A percentile compares a stretch with the other conserved stretches of the same genome.
These are phyloP conservation scores for Hirsutella thompsonii DNA, from an alignment of 2,329 filamentous ascomycete genomes.

Conservation along the genomic window DNA sequence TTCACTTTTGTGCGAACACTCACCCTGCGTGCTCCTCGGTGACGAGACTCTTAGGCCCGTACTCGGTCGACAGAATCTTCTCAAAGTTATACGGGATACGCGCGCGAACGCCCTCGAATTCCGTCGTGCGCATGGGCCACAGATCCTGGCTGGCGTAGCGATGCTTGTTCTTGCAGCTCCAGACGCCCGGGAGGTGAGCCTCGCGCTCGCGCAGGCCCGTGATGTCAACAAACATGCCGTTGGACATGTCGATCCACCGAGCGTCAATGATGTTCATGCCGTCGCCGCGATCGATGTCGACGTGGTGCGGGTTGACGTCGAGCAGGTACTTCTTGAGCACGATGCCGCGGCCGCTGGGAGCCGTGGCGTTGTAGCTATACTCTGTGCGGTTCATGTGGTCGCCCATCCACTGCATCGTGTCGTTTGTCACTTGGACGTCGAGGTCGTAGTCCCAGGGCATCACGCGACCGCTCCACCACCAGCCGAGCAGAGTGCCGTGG, in stretches of 20 bases:
- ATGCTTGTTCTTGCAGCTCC: constrained; percentile 74
- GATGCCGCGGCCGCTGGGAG: constrained; percentile 18
- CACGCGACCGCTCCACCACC: constrained; percentile 76
- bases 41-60: constrained; percentile 46
- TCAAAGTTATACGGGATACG: constrained; percentile 59
- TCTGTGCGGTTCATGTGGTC: constrained; percentile 56
- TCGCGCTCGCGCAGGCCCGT: constrained; percentile 62
- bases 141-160: constrained; percentile 57
- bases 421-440: constrained; percentile 63
- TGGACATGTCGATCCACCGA: constrained; percentile 65
- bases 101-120: constrained; percentile 62
- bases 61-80: constrained; percentile 52
- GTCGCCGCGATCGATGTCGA: constrained; percentile 46
- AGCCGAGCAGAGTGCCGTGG: constrained; percentile 71
- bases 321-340: constrained; percentile 48
- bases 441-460: constrained; percentile 80
- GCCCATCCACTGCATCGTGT: constrained; percentile 53
- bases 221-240: constrained; percentile 74
- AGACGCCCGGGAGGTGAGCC: constrained; percentile 45
- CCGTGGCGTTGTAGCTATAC: constrained; percentile 37
- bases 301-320: constrained; percentile 63
- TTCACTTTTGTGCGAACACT: constrained; percentile 16
- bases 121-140: constrained; percentile 60
- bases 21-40: constrained; percentile 50
- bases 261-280: constrained; percentile 74